Percentiles rank a stretch among this genome's conserved stretches.
Evolutionary conservation across 2,329 filamentous ascomycete genomes (phyloP).

Genomic region (Fusarium falciforme): DNA sequence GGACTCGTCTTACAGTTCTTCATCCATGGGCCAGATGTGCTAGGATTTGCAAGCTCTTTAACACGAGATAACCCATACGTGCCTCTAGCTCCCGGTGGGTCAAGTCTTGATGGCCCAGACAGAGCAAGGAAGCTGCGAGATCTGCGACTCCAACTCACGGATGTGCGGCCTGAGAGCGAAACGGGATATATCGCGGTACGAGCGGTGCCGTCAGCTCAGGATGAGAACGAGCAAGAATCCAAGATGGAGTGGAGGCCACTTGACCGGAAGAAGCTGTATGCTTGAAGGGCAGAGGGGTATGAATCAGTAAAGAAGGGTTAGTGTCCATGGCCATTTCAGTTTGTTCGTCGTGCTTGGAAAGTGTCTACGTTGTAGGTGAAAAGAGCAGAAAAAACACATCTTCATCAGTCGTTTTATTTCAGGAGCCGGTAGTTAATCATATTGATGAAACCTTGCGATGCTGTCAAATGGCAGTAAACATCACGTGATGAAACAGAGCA

Average conservation of each 20-base stretch:
- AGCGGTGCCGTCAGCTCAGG: neutral
- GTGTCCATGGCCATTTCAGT: neutral
- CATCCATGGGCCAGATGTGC: neutral
- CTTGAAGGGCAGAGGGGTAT: neutral
- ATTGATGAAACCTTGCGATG: neutral
- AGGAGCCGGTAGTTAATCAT: neutral
- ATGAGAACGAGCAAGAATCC: neutral
- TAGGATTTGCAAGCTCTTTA: neutral
- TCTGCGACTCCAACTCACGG: neutral
- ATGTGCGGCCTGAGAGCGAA: neutral
- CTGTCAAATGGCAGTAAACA: neutral
- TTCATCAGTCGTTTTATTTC: neutral
- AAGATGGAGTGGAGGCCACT: neutral
- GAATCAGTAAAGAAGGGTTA: neutral
- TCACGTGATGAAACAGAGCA: slow-evolving; percentile 33
- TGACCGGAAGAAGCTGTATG: neutral
- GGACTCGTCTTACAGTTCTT: neutral
- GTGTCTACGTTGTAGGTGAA: neutral
- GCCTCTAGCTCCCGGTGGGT: neutral
- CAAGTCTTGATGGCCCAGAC: neutral
- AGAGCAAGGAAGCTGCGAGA: neutral
- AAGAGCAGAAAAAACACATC: neutral
- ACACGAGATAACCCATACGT: neutral
- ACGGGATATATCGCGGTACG: neutral
- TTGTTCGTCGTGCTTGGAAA: neutral